Evolutionary conservation across 441 rosid species (phyloP), one percentile per base, ranked within the genome.

Genomic region (Erodium trifolium): DNA sequence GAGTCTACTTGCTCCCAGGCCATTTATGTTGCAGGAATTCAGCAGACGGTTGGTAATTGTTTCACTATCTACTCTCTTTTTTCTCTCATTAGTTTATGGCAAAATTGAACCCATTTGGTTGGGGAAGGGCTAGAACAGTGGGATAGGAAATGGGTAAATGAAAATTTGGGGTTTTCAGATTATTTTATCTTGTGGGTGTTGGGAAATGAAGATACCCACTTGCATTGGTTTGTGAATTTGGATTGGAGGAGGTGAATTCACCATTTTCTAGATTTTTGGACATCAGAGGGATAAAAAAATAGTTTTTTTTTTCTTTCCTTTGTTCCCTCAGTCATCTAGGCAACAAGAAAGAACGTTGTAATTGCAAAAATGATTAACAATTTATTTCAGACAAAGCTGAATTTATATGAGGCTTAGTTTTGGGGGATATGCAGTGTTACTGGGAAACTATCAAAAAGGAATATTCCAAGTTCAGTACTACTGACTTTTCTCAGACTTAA

Each of bases 21-120:
- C 74, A 83, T 85, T 68, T 85, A 83, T 68, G 74, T 85, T 53
- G 80, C 62, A 29, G 89, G 89, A 39, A 73, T 85, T 72, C 87
- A 85, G 69, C 87, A 85, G 77, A 83, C 84, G 69, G 89, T 85
- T 23, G 19, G 3, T 66, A 2, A 6, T 6, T 43, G n/a, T n/a
- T n/a, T n/a, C n/a, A n/a, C n/a, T n/a, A n/a, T n/a, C n/a, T n/a
- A n/a, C n/a, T n/a, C n/a, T n/a, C n/a, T n/a, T n/a, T n/a, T n/a
- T n/a, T n/a, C n/a, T n/a, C n/a, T n/a, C n/a, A n/a, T n/a, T n/a
- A n/a, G n/a, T n/a, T n/a, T n/a, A n/a, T n/a, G n/a, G n/a, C n/a
- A n/a, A n/a, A n/a, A n/a, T n/a, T n/a, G n/a, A n/a, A n/a, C n/a
- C n/a, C n/a, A n/a, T n/a, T n/a, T n/a, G n/a, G n/a, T n/a, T n/a